Base-by-base conservation (phyloP, 139 green algal species). In the Chlorella ohadii region DNA sequence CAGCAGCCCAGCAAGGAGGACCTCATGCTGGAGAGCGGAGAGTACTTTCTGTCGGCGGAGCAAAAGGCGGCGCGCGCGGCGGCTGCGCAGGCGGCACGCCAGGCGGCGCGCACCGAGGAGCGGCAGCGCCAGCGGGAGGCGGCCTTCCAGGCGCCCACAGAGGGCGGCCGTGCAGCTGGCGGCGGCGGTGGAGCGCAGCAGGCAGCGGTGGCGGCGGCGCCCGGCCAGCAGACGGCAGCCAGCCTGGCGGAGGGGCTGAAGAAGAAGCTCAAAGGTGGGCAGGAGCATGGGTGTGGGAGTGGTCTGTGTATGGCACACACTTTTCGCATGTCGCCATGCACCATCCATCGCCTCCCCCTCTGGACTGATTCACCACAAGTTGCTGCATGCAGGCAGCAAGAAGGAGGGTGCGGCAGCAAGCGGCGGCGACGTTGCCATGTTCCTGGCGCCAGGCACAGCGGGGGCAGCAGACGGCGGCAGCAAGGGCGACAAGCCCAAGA, bases 41-140 rank as follows among this genome's bases (percentile, higher is more conserved):
- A 99, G 92, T 99, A 99, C 89, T 99, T 99, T 76, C 83, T 99
- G 39, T 94, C 85, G 12, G 81, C 95, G 81, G 86, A 94, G 83
- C 87, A 96, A 70, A 96, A 97, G 91, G 86, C 87, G 76, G 90
- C 87, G 31, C 82, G 82, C 0, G 86, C 86, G 34, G 66, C 71
- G 22, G 87, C 85, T 9, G 87, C 83, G 51, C 79, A 91, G 79
- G 89, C 92, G 77, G 86, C 81, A 51, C 80, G 85, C 74, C 89
- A 94, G 87, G 77, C 38, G 3, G 72, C 76, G 7, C 61, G 80
- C 0, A 72, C 83, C 22, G 91, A 90, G 33, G 91, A 94, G 83
- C 86, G 85, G 39, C 89, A 96, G 89, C 87, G 86, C 64, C 79
- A 94, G 84, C 84, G 96, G 22, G 89, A 97, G 87, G 95, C 90